Evolutionary conservation across 73 alveolate species (phyloP).

Genomic region (Blepharisma japonicum): DNA sequence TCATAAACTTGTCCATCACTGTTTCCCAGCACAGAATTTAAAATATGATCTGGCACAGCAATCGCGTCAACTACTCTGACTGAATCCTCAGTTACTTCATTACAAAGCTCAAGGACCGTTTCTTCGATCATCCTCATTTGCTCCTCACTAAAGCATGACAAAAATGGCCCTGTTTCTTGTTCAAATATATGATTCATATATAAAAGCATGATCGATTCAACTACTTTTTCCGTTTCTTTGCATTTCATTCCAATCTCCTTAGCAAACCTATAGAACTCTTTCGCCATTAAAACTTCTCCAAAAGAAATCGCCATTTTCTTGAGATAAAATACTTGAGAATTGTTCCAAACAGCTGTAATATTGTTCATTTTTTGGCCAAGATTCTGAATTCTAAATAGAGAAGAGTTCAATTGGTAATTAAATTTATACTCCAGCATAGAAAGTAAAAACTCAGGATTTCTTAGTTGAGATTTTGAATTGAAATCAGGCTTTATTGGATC

Average conservation of each 20-base stretch:
- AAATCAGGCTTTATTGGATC: constrained; percentile 15
- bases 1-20: background rate
- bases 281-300: constrained; percentile 26
- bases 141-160: no score
- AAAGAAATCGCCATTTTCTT: constrained; percentile 1
- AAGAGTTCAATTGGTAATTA: background rate
- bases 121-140: no score
- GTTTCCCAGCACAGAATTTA: background rate
- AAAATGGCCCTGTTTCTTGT: no score
- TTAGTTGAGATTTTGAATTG: constrained; percentile 10
- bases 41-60: background rate
- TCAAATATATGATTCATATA: no score
- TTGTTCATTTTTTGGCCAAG: constrained; percentile 5
- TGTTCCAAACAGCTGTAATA: constrained; percentile 19
- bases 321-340: constrained; percentile 5
- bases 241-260: constrained; percentile 12
- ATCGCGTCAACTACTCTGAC: background rate
- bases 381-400: constrained; percentile 22
- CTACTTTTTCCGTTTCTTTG: no score
- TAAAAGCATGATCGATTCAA: no score
- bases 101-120: no score
- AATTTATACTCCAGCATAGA: background rate
- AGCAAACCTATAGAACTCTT: no score
- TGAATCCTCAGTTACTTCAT: background rate
- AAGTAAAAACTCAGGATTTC: background rate